These are phyloP conservation scores for Juglanconis sp. DNA, from an alignment of 2,329 filamentous ascomycete species.

Conservation along the genomic window DNA sequence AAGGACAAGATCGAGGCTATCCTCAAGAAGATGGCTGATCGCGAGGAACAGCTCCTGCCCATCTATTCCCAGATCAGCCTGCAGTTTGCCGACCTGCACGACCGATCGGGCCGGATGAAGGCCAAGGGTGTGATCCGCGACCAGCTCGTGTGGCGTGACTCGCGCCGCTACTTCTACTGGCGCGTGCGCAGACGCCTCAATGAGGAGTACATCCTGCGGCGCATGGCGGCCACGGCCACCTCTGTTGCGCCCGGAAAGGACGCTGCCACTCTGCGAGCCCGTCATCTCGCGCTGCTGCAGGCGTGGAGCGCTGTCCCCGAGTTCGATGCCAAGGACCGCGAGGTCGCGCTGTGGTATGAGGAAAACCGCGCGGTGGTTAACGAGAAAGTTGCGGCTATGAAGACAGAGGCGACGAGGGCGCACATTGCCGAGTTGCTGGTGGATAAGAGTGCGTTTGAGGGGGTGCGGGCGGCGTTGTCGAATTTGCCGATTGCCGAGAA, in stretches of 20 bases:
- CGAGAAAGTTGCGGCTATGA: conserved; percentile 80
- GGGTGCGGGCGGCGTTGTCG: conserved; percentile 64
- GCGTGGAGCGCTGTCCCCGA: conserved; percentile 78
- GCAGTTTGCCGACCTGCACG: conserved; percentile 95
- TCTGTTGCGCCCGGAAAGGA: conserved; percentile 39
- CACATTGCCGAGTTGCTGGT: conserved; percentile 31
- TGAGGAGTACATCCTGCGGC: conserved; percentile 95
- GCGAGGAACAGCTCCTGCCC: conserved; percentile 85
- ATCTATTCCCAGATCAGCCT: conserved; percentile 94
- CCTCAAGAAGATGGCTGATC: conserved; percentile 78
- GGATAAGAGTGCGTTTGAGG: conserved; percentile 65
- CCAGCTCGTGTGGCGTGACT: conserved; percentile 79
- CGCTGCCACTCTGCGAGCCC: conserved; percentile 53
- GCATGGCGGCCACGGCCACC: conserved; percentile 58
- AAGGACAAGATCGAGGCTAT: conserved; percentile 73
- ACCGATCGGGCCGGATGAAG: conserved; percentile 95
- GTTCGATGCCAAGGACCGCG: conserved; percentile 75
- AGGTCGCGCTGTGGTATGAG: conserved; percentile 93
- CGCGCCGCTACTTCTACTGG: conserved; percentile 99
- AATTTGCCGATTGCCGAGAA: conserved; percentile 68
- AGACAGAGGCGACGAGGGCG: conserved; percentile 55
- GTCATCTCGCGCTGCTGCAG: conserved; percentile 71
- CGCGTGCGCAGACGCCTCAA: conserved; percentile 93
- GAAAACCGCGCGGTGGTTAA: conserved; percentile 81
- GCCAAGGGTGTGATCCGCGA: conserved; percentile 93